Evolutionary conservation across 768 basidiomycete species (phyloP), one percentile per base, ranked within the genome.

Genomic region (Erythrobasidium yunnanense): DNA sequence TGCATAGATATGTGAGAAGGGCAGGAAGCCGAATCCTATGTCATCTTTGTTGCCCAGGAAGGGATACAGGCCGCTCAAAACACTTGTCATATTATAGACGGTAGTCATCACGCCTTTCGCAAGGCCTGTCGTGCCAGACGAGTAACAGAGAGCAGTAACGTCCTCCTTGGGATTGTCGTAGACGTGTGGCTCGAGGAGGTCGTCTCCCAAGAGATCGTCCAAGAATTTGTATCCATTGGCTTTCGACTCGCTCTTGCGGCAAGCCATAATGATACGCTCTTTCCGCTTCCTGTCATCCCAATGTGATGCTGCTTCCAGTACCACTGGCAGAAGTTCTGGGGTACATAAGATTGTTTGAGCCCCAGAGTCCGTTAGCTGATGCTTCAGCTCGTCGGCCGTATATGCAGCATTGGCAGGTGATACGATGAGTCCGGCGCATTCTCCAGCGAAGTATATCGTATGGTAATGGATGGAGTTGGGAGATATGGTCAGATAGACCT

Each of bases 111-210:
- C 81, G 4, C 82, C 88, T 75, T 90, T 90, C 1, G 88, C 84
- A 68, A 83, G 83, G 1, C 87, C 86, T 0, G 86, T 87, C 0
- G 87, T 89, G 3, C 87, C 87, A 73, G 77, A 77, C 4, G 76
- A 78, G 30, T 71, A 73, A 2, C 71, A 70, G 1, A 71, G 57
- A 54, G 65, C 71, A 0, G 70, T 70, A 18, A 69, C 50, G 0
- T 55, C 68, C n/a, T 65, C 35, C 35, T 66, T 71, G 7, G 65
- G 67, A 5, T 57, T 78, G 53, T 85, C 83, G 70, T 76, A 78
- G 69, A 82, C 83, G 71, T 86, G 85, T 2, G 77, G 71, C 11
- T 70, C 66, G 11, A 87, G 77, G 15, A 76, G 73, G 1, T 85
- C 83, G 1, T 78, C 74, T 0, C 76, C 76, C 27, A 70, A 66